These are phyloP conservation scores for Ambrosia hybrid DNA, from an alignment of 140 eudicot genomes.

Conservation along the genomic window DNA sequence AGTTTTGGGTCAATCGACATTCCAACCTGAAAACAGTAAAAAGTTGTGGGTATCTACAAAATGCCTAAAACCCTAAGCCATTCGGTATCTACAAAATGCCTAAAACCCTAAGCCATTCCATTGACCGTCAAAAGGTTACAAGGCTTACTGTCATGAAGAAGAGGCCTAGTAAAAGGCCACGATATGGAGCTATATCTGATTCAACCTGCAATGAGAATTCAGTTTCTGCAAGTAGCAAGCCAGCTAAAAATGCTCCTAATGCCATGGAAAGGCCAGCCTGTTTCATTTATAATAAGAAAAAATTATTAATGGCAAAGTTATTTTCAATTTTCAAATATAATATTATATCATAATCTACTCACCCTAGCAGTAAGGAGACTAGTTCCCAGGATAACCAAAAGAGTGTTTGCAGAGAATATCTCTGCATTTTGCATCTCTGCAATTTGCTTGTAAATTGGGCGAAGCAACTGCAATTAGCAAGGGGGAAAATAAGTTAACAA, in stretches of 20 bases:
- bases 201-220: conserved; percentile 98
- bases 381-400: conserved; percentile 92
- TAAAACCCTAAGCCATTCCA: conserved; percentile 16
- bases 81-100: conserved; percentile 9
- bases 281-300: conserved; percentile 16
- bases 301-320: background rate
- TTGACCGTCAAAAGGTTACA: conserved; percentile 3
- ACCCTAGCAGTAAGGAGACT: conserved; percentile 99
- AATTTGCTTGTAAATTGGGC: conserved; percentile 95
- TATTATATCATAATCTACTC: conserved; percentile 17
- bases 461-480: conserved; percentile 69
- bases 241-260: conserved; percentile 97
- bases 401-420: conserved; percentile 94
- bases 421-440: conserved; percentile 98
- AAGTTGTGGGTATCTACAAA: conserved; percentile 16
- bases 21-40: conserved; percentile 71
- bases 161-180: conserved; percentile 96
- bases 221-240: conserved; percentile 98
- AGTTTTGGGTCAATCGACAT: conserved; percentile 99
- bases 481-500: background rate
- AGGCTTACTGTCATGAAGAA: conserved; percentile 91
- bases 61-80: conserved; percentile 14
- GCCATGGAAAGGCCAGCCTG: conserved; percentile 99
- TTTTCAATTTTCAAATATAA: conserved; percentile 1
- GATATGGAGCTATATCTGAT: conserved; percentile 99